phyloP scores from a whole-genome alignment of 225 moss, liverwort and hornwort genomes.

The Straminergon stramineum region DNA sequence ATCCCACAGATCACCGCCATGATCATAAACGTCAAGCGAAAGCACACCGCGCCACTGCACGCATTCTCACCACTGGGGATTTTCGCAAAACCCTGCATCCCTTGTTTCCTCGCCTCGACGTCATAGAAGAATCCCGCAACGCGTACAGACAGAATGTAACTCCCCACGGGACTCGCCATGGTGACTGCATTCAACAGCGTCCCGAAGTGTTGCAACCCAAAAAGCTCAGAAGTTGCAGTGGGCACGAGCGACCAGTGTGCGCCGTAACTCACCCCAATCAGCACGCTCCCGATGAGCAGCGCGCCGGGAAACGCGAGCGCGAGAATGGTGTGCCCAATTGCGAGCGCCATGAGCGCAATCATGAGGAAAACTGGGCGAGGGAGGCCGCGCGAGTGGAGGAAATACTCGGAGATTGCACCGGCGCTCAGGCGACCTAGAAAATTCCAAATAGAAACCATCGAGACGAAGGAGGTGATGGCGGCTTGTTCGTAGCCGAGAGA shows the following conservation, averaged over 20 bases:
- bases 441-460: conserved; percentile 45
- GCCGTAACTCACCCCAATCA: conserved; percentile 57
- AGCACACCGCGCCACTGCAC: conserved; percentile 52
- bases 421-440: conserved; percentile 30
- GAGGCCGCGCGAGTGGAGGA: conserved; percentile 2
- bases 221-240: conserved; percentile 62
- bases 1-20: conserved; percentile 40
- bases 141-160: conserved; percentile 56
- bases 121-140: conserved; percentile 57
- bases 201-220: conserved; percentile 56
- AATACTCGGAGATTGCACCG: conserved; percentile 26
- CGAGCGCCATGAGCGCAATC: conserved; percentile 6
- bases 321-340: conserved; percentile 36
- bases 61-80: not conserved
- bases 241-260: conserved; percentile 81
- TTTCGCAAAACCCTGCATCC: not conserved
- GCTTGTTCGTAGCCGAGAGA: conserved; percentile 29
- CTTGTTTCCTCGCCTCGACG: conserved; percentile 37
- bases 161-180: conserved; percentile 57
- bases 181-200: conserved; percentile 59
- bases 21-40: conserved; percentile 55
- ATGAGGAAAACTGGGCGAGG: conserved; percentile 27
- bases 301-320: conserved; percentile 38
- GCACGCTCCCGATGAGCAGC: conserved; percentile 21
- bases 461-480: conserved; percentile 21